Evolutionary conservation across 345 rosid genomes (phyloP), one percentile per base, ranked within the genome.

Genomic region (Excoecaria cochinchinensis): DNA sequence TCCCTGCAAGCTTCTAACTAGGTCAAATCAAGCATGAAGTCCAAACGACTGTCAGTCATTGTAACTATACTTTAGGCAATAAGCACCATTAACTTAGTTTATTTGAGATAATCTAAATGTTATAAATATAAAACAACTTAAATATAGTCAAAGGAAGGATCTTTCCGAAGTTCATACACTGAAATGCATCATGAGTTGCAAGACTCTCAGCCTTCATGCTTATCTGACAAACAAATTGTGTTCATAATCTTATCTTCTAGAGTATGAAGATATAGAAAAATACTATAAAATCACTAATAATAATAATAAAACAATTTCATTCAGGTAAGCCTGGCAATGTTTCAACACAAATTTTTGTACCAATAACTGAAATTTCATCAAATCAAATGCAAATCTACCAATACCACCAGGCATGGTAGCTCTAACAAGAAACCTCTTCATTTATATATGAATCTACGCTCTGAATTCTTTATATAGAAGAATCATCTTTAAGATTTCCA

Each of bases 131-230:
- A 74, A 15, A 16, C 5, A 31, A 36, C 31, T 31, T 31, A 31
- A 0, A 46, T 4, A 21, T 13, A 25, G 0, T 9, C 8, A 62
- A 1, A 24, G n/a, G 59, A 51, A 47, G 21, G 71, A 72, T 58
- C 63, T 74, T 63, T 47, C 19, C 75, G 55, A 72, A 77, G 59
- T 61, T 61, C 85, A 46, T 91, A 95, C 99, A 90, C 0, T 63
- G 62, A 80, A 89, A 95, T 48, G 99, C 93, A 71, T 87, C 76
- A 68, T 87, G 80, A 60, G 75, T 78, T 7, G 84, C 82, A 72
- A 88, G 74, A 76, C 84, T 86, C 69, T 67, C 76, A 25, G 89
- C 75, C 39, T 83, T 88, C 85, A 77, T 83, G 74, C 92, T 89
- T 78, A 90, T 84, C 98, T 94, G 85, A 73, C 48, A 73, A 58